Conservation (phyloP, 441 rosid species). For the Syzygium syzygioides region DNA sequence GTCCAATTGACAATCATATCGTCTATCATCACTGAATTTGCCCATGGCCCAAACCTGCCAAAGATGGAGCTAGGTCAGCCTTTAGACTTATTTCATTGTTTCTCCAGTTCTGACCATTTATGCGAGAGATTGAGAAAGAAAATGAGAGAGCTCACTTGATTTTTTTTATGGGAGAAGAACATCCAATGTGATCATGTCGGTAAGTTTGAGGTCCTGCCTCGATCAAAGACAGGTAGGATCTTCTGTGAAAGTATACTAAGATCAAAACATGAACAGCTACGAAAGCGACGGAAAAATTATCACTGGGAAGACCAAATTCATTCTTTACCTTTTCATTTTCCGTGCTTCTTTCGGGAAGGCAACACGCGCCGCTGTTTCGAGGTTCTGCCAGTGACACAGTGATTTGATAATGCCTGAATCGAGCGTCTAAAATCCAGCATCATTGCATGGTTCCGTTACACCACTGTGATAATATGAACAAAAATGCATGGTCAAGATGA, state of each 20-base stretch:
- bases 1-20: background rate
- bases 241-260: background rate
- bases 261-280: background rate
- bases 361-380: rapidly evolving
- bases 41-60: background rate
- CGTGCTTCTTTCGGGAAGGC: background rate
- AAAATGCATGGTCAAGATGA: background rate
- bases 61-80: background rate
- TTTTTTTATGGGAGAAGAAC: background rate
- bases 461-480: background rate
- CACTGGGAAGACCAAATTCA: background rate
- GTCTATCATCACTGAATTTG: background rate
- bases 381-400: background rate
- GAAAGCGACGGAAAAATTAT: background rate
- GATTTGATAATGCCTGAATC: background rate
- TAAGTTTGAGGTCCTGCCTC: background rate
- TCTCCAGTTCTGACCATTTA: background rate
- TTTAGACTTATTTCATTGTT: background rate
- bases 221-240: background rate
- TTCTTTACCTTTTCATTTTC: background rate
- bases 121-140: background rate
- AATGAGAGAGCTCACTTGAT: background rate
- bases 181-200: background rate
- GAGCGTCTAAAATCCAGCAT: background rate
- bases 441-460: background rate